These are phyloP conservation scores for Micractinium conductrix DNA, from an alignment of 139 green algal species.

Conservation along the genomic window DNA sequence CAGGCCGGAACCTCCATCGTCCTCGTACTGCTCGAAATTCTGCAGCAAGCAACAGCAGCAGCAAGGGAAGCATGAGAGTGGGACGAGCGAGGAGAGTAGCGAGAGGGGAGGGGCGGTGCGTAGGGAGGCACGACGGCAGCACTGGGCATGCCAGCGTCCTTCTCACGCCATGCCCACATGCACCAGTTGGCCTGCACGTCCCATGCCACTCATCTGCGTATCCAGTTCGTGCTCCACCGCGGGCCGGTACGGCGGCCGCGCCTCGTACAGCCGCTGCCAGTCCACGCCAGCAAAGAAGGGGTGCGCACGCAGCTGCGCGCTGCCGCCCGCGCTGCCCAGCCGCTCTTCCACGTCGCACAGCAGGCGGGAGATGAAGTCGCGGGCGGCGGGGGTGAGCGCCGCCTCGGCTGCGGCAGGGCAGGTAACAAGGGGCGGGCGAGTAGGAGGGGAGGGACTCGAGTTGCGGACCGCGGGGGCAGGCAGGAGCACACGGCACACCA, in stretches of 20 bases:
- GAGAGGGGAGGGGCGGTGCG: background rate
- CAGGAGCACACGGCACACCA: too few relatives aligned
- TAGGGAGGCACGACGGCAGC: background rate
- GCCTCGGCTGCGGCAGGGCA: conserved; percentile 65
- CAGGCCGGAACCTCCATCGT: conserved; percentile 59
- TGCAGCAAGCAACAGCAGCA: conserved; percentile 35
- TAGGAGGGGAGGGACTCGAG: too few relatives aligned
- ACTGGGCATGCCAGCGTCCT: too few relatives aligned
- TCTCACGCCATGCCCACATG: too few relatives aligned
- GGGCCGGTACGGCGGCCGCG: conserved; percentile 79
- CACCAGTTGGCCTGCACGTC: background rate
- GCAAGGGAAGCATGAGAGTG: background rate
- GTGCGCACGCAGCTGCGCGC: conserved; percentile 82
- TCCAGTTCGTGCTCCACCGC: conserved; percentile 90
- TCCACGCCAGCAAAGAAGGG: conserved; percentile 92
- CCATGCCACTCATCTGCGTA: conserved; percentile 62
- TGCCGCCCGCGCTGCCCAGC: conserved; percentile 66
- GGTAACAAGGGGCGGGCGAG: too few relatives aligned
- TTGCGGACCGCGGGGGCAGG: too few relatives aligned
- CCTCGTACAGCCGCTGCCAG: conserved; percentile 81
- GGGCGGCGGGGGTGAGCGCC: conserved; percentile 44
- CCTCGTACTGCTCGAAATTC: conserved; percentile 99
- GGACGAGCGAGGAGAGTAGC: background rate
- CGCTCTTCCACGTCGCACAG: conserved; percentile 95
- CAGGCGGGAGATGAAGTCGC: conserved; percentile 91